Evolutionary conservation across 2,329 filamentous ascomycete species (phyloP).

Genomic region (Blastomyces emzantsi): DNA sequence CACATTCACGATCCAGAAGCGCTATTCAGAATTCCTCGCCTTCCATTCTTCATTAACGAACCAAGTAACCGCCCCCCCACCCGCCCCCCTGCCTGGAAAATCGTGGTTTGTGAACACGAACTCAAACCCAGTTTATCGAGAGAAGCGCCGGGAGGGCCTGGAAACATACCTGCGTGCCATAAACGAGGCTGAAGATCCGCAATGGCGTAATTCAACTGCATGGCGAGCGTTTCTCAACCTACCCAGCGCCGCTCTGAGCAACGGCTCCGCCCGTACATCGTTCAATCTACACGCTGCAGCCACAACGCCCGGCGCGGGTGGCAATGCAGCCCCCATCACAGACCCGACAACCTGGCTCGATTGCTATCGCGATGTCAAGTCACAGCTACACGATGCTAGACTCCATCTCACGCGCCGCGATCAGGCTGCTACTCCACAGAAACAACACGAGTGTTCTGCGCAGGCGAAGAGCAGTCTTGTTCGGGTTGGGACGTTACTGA

Average conservation of each 20-base stretch:
- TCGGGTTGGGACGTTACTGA: constrained; percentile 46
- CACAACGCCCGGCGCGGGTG: constrained; percentile 30
- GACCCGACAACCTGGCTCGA: constrained; percentile 55
- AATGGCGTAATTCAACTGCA: constrained; percentile 49
- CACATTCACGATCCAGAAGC: constrained; percentile 50
- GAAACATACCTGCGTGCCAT: constrained; percentile 52
- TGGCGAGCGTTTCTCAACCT: constrained; percentile 54
- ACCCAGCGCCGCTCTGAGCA: constrained; percentile 34
- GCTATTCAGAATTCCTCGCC: constrained; percentile 54
- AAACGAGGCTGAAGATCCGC: constrained; percentile 45
- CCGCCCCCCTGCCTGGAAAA: constrained; percentile 48
- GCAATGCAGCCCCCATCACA: constrained; percentile 32
- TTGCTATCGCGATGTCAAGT: constrained; percentile 51
- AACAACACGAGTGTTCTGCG: constrained; percentile 54
- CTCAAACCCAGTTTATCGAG: constrained; percentile 47
- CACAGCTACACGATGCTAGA: constrained; percentile 51
- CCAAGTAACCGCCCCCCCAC: constrained; percentile 45
- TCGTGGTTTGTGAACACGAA: constrained; percentile 52
- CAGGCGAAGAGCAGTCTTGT: constrained; percentile 53
- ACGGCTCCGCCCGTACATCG: constrained; percentile 27
- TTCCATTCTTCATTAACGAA: constrained; percentile 46
- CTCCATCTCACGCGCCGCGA: constrained; percentile 52
- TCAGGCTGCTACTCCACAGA: constrained; percentile 49
- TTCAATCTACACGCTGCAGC: constrained; percentile 35
- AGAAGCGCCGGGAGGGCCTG: constrained; percentile 48